Base-by-base conservation (phyloP, 139 green algal species). In the Ostreobium quekettii region DNA sequence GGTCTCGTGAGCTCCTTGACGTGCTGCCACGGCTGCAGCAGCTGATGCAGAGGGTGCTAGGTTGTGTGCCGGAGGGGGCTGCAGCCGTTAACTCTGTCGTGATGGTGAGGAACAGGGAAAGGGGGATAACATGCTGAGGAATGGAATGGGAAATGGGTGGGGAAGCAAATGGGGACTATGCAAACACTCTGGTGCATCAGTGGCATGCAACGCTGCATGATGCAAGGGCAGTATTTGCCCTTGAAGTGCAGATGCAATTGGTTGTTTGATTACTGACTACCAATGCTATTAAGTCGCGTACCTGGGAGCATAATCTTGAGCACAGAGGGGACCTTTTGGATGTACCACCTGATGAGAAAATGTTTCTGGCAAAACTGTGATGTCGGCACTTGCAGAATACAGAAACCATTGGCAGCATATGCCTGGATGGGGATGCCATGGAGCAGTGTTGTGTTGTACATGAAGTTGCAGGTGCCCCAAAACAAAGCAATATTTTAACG, bases 1-100 rank as follows among this genome's bases (percentile, higher is more conserved):
- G 31, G 0, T 24, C 69, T 0, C 19, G 60, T 0, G 82, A 94
- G 56, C 81, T 97, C 64, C 83, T 97, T 62, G 72, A 85, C 24
- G 72, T 89, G 29, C 75, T 97, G 75, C 91, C 91, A 1, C 74
- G 72, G 32, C 75, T 95, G 56, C 89, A 96, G 75, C 76, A 78
- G 47, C 72, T 96, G 73, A 78, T 95, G 72, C 59, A 79, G 5
- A 66, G 89, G n/a, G 72, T 94, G 62, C 70, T 97, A 37, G 82
- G 86, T 68, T 97, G 91, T 70, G 64, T 89, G 71, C 91, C 91
- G 2, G 76, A 86, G 38, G 91, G 91, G 1, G 66, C 76, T 0
- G 83, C 90, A 8, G 65, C 71, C 26, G 33, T 48, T 29, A 90
- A 91, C 67, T 70, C 77, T 22, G 74, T 95, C 7, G 80, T 89